Base-by-base conservation (phyloP, 176 grass and related monocot genomes). In the Ensete glaucum region DNA sequence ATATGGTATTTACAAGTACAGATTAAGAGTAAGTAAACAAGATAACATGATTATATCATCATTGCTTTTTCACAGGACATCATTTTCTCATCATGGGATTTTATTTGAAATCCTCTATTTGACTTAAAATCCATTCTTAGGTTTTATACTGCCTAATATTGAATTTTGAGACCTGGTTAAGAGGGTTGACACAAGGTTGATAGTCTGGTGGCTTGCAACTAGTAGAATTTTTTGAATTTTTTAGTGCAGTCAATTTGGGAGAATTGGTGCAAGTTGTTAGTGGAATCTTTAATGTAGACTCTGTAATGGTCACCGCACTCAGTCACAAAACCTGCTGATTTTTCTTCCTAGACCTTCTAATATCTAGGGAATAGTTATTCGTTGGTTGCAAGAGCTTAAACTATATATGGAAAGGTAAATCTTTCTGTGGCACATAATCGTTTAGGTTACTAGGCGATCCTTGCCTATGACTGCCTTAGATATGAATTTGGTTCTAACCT, bases 1-100 rank as follows among this genome's bases (percentile, higher is more conserved):
- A 71, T 92, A 84, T 80, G 58, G 80, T 19, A 73, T 92, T 57
- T 92, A 89, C 84, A 92, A 92, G 52, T 92, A 92, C 73, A 92
- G 90, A 78, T 76, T 92, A 80, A 86, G 84, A 81, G 90, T 92
- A 89, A 86, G 84, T 75, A 26, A 55, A 49, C 72, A 73, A 11
- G 19, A 25, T 43, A 43, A 4, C 34, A 43, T 9, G 9, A 53
- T 54, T 56, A 56, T 1, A 8, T 56, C 19, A 55, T 56, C 43
- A 71, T 71, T 71, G 63, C 10, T 50, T 20, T 70, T 70, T n/a
- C 8, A 70, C 19, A n/a, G 9, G 43, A 25, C 19, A 70, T 70
- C 3, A 19, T 70, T 12, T 50, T 50, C 34, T 43, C 66, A 69
- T 0, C 43, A 34, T 34, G 16, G 19, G n/a, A 59, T 60, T n/a